A percentile compares a stretch with the other conserved stretches of the same genome.
phyloP scores from a whole-genome alignment of 176 grass and related monocot species.

The Luzula sylvatica region DNA sequence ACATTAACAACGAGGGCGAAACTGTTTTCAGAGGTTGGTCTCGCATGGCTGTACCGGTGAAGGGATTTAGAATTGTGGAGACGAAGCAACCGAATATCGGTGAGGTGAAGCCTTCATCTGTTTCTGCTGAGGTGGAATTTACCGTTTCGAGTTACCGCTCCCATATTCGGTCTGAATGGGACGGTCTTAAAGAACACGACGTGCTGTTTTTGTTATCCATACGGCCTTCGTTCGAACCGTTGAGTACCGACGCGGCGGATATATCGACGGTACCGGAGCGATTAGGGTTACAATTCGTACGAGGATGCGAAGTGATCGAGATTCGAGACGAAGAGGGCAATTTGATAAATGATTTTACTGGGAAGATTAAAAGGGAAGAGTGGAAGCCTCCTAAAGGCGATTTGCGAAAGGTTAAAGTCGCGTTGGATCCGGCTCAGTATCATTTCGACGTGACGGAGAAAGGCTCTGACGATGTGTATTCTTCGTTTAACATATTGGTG shows the following conservation, averaged over 20 bases:
- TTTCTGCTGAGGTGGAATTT: slow-evolving; percentile 74
- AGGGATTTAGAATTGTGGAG: slow-evolving; percentile 75
- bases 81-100: slow-evolving; percentile 94
- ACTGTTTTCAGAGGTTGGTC: slow-evolving; percentile 95
- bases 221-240: slow-evolving; percentile 86
- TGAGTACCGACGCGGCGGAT: slow-evolving; percentile 69
- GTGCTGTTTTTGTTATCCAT: slow-evolving; percentile 92
- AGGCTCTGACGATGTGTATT: slow-evolving; percentile 73
- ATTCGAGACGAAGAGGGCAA: slow-evolving; percentile 79
- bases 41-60: slow-evolving; percentile 94
- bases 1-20: slow-evolving; percentile 94
- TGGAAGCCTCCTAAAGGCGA: slow-evolving; percentile 98
- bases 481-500: slow-evolving; percentile 91
- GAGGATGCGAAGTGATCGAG: slow-evolving; percentile 91
- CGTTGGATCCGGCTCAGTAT: slow-evolving; percentile 87
- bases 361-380: slow-evolving; percentile 91
- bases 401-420: slow-evolving; percentile 76
- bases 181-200: slow-evolving; percentile 90
- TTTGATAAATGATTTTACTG: slow-evolving; percentile 99
- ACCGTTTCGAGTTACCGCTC: slow-evolving; percentile 74
- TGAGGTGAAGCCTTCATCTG: slow-evolving; percentile 87
- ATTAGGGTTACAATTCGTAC: slow-evolving; percentile 88
- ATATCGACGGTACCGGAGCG: slow-evolving; percentile 92
- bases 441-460: slow-evolving; percentile 89
- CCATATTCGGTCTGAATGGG: slow-evolving; percentile 93